Evolutionary conservation across 2,329 filamentous ascomycete genomes (phyloP).

Genomic region (Phialophora macrospora): DNA sequence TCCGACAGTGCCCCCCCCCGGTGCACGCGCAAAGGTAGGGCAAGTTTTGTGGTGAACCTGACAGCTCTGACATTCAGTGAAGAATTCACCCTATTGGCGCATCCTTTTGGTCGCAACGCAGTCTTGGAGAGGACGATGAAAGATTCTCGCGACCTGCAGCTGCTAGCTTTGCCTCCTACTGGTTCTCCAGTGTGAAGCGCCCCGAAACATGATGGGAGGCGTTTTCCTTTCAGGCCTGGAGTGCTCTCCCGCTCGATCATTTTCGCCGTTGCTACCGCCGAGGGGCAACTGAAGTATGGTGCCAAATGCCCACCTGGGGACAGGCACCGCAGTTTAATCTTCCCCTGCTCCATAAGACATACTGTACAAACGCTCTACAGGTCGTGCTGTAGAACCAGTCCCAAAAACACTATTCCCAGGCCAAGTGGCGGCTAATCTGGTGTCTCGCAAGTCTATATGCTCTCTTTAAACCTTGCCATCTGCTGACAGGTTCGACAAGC

Average conservation of each 20-base stretch:
- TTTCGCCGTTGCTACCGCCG: slow-evolving; percentile 15
- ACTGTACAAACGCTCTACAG: background rate
- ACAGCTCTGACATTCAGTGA: slow-evolving; percentile 14
- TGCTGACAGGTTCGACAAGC: background rate
- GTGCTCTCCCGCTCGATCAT: slow-evolving; percentile 4
- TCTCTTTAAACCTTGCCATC: background rate
- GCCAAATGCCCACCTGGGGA: background rate
- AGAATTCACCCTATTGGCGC: slow-evolving; percentile 23
- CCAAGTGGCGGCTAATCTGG: slow-evolving; percentile 1
- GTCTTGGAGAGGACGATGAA: slow-evolving; percentile 9
- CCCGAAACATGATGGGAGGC: slow-evolving; percentile 10
- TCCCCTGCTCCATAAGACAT: background rate
- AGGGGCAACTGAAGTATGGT: slow-evolving; percentile 15
- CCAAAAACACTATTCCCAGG: slow-evolving; percentile 6
- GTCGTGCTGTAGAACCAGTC: slow-evolving; percentile 6
- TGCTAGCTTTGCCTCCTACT: slow-evolving; percentile 1
- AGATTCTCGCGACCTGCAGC: slow-evolving; percentile 20
- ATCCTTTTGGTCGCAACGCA: slow-evolving; percentile 12
- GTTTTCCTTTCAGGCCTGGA: slow-evolving; percentile 12
- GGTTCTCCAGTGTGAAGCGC: background rate
- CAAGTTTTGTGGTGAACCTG: background rate
- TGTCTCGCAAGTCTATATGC: slow-evolving; percentile 8
- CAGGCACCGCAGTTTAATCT: background rate
- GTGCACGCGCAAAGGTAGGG: slow-evolving; percentile 8
- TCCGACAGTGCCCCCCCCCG: slow-evolving; percentile 14